Evolutionary conservation across 2,329 filamentous ascomycete genomes (phyloP), one percentile per base, ranked within the genome.

Genomic region (Fusarium domesticum): DNA sequence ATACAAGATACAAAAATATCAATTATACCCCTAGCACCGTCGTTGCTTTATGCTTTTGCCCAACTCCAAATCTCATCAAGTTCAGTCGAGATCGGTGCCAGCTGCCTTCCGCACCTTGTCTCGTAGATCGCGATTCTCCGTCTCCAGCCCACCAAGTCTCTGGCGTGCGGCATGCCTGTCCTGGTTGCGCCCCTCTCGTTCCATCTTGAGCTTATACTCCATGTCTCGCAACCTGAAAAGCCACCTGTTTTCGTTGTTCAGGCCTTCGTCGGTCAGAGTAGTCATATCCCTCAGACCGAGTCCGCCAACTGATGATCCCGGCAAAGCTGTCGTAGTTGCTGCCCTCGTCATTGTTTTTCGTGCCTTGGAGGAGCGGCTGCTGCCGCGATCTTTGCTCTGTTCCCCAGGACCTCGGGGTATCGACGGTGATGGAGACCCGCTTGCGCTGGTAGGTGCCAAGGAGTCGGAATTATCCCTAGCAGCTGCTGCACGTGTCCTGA

Each of bases 201-300:
- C 93, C 35, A 87, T 84, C 66, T 96, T 95, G 15, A 98, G 74
- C 57, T 95, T 82, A 54, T 85, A 79, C 72, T 98, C 93, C 56
- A 97, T 73, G 63, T 97, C 91, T 45, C 89, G 83, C 25, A 97
- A 74, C 6, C 93, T 75, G 51, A 95, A 80, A 53, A 95, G 83
- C 89, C 89, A 96, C 55, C 86, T 81, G 53, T 87, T 84, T 56
- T 92, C 85, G 31, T 71, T 70, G 30, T 53, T 52, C 18, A 47
- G 44, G 39, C 57, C 44, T 5, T 59, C 55, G 5, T 61, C 56
- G 15, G 53, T 51, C 1, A 62, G 35, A 2, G 61, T 39, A 1
- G 60, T 58, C 51, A 66, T 50, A 18, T 66, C 63, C 42, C 62
- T 57, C 1, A 60, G 45, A 2, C 58, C 58, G 6, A 60, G 35